phyloP scores from a whole-genome alignment of 140 eudicot species.

The Stevia rebaudiana region DNA sequence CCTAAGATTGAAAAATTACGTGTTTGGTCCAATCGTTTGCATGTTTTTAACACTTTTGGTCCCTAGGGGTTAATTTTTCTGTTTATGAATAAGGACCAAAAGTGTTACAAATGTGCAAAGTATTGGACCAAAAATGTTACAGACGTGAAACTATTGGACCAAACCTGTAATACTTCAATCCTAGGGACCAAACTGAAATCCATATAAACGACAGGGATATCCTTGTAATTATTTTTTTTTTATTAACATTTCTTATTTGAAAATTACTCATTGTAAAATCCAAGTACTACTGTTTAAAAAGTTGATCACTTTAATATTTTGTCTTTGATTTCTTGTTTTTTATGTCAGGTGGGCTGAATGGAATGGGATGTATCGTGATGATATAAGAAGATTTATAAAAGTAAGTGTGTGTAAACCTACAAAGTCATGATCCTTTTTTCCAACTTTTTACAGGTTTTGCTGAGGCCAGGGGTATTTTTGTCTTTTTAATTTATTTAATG shows the following conservation, averaged over 20 bases:
- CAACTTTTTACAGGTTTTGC: not conserved
- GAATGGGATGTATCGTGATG: conserved; percentile 98
- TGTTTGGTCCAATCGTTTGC: too few species aligned
- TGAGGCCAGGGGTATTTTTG: conserved; percentile 12
- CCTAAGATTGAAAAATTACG: too few species aligned
- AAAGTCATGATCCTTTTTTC: not conserved
- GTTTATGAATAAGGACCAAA: too few species aligned
- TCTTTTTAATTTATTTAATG: conserved; percentile 14
- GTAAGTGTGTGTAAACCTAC: conserved; percentile 23
- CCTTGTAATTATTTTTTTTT: not conserved
- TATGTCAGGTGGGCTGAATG: conserved; percentile 95
- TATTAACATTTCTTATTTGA: not conserved
- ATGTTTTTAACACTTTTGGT: too few species aligned
- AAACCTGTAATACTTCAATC: too few species aligned
- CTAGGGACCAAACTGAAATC: too few species aligned
- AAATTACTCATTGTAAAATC: conserved; percentile 4
- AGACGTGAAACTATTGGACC: too few species aligned
- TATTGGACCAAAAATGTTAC: not conserved
- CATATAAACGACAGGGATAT: too few species aligned
- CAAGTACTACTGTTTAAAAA: not conserved
- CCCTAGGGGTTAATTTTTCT: too few species aligned
- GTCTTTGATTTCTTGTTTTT: conserved; percentile 3
- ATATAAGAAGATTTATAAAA: conserved; percentile 81
- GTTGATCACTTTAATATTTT: not conserved
- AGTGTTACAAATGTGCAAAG: too few species aligned